Percentiles rank a stretch among this genome's conserved stretches.
Evolutionary conservation across 116 monocot genomes (phyloP).

Genomic region (Posidonia oceanica): DNA sequence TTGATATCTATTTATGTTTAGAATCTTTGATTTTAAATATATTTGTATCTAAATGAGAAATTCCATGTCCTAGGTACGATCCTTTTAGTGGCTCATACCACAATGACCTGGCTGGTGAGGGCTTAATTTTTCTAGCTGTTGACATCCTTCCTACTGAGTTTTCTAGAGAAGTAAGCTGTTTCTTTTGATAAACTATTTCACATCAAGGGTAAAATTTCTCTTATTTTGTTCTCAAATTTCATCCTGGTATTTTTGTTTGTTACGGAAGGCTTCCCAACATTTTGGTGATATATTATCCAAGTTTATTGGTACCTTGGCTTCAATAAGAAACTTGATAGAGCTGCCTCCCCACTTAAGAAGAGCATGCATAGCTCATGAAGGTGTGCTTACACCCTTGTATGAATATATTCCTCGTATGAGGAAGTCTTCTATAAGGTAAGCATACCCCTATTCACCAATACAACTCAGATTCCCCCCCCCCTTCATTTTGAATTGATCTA

Average conservation of each 20-base stretch:
- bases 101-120: slow-evolving; percentile 75
- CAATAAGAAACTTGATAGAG: slow-evolving; percentile 32
- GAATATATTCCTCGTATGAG: slow-evolving; percentile 86
- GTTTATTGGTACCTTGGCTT: slow-evolving; percentile 64
- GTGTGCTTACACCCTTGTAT: slow-evolving; percentile 68
- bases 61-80: slow-evolving; percentile 41
- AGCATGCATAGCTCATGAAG: slow-evolving; percentile 86
- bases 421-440: slow-evolving; percentile 47
- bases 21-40: no score
- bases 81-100: slow-evolving; percentile 62
- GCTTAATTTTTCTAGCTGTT: slow-evolving; percentile 77
- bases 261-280: slow-evolving; percentile 80
- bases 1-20: no score
- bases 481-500: no score
- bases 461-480: not conserved
- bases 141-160: slow-evolving; percentile 99
- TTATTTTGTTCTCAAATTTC: not conserved
- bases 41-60: no score
- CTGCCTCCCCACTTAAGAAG: slow-evolving; percentile 64
- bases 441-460: not conserved
- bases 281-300: slow-evolving; percentile 91
- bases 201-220: not conserved
- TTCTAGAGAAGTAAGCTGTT: slow-evolving; percentile 57
- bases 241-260: not conserved
- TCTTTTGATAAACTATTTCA: not conserved